Evolutionary conservation across 257 asterid species (phyloP).

Genomic region (Ophiorrhiza pumila): DNA sequence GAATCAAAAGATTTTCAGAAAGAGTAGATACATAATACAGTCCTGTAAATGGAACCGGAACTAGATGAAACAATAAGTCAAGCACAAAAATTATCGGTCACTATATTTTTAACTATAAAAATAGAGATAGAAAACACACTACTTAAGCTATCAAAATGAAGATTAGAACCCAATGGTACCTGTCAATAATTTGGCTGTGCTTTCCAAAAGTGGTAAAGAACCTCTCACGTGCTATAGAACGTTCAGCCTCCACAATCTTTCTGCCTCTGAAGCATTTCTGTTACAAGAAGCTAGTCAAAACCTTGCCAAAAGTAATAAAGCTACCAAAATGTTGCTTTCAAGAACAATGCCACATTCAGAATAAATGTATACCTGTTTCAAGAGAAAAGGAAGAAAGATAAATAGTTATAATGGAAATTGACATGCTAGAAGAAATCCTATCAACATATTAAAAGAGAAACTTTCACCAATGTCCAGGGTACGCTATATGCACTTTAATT

Average conservation of each 20-base stretch:
- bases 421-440: not conserved
- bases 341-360: not conserved
- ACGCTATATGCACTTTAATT: not conserved
- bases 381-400: no score
- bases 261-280: constrained; percentile 98
- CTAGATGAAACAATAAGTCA: no score
- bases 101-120: not conserved
- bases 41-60: not conserved
- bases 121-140: not conserved
- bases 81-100: not conserved
- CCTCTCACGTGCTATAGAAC: constrained; percentile 64
- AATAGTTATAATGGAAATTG: not conserved
- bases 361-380: not conserved
- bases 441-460: not conserved
- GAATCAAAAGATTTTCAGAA: not conserved
- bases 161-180: constrained; percentile 36
- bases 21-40: not conserved
- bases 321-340: not conserved
- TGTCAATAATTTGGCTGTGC: constrained; percentile 58
- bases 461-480: not conserved
- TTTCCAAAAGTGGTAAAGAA: constrained; percentile 70
- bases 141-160: constrained; percentile 11
- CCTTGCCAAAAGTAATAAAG: constrained; percentile 7
- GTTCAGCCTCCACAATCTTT: constrained; percentile 69
- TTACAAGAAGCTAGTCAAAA: constrained; percentile 37